Evolutionary conservation across 106 monocot species (phyloP), one percentile per base, ranked within the genome.

Genomic region (Dactylorhiza incarnata): DNA sequence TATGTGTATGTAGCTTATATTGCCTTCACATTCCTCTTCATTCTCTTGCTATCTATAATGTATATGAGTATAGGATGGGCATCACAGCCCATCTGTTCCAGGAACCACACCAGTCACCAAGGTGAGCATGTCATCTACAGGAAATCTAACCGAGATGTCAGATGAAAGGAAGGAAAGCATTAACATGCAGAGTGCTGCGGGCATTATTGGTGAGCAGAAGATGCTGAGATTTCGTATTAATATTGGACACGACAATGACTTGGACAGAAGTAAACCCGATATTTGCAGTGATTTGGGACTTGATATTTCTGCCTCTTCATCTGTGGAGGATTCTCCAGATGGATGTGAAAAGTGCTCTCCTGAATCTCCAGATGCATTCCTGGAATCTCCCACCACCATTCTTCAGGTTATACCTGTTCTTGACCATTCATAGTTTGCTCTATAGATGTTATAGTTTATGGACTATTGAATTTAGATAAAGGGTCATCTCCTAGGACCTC

Each of bases 251-350:
- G 87, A 82, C 12, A 84, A 78, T 65, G 45, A n/a, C 7, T 45
- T 75, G 70, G 45, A 83, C 20, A 88, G 78, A 78, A 81, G 77
- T 79, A 94, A 88, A 76, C 86, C 90, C 71, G 82, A 84, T 67
- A 90, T 94, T 71, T 94, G 89, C 72, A 94, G 86, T 75, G 88
- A 83, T 65, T 76, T 94, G 77, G 94, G 94, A 24, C 84, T 94
- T 55, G 91, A 89, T 78, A 78, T 83, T 77, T 91, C 91, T 80
- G 89, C 89, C 51, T 86, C 88, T 68, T 86, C 90, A 68, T 89
- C 94, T 16, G 69, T 71, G 1, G 88, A 88, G 48, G 87, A 86
- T 70, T 85, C 77, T 76, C 76, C 85, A 53, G 80, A 66, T 74
- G 72, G 69, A 17, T 74, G 79, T 78, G 79, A 68, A n/a, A n/a